Conservation (phyloP, 768 basidiomycete species). For the Podaxis mareebaensis region DNA sequence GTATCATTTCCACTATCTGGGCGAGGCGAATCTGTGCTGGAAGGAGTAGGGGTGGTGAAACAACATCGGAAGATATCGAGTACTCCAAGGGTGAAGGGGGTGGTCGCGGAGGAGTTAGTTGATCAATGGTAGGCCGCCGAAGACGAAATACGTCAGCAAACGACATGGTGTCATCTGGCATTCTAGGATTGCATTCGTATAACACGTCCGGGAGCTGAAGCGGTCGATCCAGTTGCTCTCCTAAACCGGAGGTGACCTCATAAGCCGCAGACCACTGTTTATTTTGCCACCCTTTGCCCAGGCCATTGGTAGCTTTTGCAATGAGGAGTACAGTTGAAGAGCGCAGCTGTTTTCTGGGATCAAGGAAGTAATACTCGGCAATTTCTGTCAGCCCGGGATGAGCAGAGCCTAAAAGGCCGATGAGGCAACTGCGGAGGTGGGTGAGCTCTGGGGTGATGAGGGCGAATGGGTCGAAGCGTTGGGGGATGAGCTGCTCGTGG, state of each 20-base stretch:
- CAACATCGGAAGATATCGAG: conserved; percentile 18
- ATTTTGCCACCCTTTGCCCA: conserved; percentile 63
- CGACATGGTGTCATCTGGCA: conserved; percentile 75
- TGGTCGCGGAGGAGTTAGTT: conserved; percentile 32
- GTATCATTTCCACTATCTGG: conserved; percentile 97
- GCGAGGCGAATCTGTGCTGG: conserved; percentile 92
- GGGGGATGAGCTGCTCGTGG: conserved; percentile 22
- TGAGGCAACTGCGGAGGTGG: conserved; percentile 68
- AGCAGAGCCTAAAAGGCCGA: conserved; percentile 81
- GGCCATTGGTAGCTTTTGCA: conserved; percentile 89
- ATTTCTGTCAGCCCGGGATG: conserved; percentile 87
- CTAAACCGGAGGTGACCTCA: conserved; percentile 53
- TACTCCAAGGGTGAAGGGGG: conserved; percentile 25
- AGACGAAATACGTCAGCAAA: conserved; percentile 63
- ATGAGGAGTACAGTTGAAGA: conserved; percentile 89
- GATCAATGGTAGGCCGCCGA: conserved; percentile 23
- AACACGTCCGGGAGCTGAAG: conserved; percentile 78
- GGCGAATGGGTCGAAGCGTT: conserved; percentile 56
- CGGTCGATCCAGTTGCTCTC: conserved; percentile 73
- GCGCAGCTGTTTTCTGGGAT: conserved; percentile 88
- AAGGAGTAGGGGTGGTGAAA: conserved; percentile 50
- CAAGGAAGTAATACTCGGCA: conserved; percentile 89
- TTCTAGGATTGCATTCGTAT: conserved; percentile 88
- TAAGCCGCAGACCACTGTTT: conserved; percentile 61
- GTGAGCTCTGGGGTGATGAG: conserved; percentile 75